Percentiles rank a stretch among this genome's conserved stretches.
These are phyloP conservation scores for Penicillium nucicola DNA, from an alignment of 495 filamentous ascomycete genomes.

Conservation along the genomic window DNA sequence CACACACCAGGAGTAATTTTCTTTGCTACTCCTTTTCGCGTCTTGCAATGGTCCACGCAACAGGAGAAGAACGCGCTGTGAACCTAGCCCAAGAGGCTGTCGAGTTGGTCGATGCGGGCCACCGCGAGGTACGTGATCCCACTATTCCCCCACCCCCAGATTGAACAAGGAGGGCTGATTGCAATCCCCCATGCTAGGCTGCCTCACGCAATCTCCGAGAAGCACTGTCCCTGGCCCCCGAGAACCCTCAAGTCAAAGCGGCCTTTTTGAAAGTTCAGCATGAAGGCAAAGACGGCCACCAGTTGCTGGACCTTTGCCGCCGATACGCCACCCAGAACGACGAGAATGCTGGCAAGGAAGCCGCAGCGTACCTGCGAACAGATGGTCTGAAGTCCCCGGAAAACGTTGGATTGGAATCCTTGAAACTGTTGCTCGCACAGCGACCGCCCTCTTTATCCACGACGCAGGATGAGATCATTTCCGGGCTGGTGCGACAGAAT, in stretches of 20 bases:
- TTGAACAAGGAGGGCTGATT: background rate
- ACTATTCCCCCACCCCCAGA: background rate
- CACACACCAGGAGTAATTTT: constrained; percentile 2
- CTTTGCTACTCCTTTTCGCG: constrained; percentile 13
- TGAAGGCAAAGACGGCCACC: constrained; percentile 48
- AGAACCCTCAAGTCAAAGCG: constrained; percentile 50
- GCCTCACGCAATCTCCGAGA: constrained; percentile 59
- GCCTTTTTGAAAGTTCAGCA: constrained; percentile 50
- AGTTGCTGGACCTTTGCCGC: constrained; percentile 51
- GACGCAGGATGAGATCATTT: constrained; percentile 56
- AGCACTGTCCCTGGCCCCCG: constrained; percentile 58
- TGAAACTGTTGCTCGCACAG: constrained; percentile 51
- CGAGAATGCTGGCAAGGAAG: constrained; percentile 56
- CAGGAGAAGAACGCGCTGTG: constrained; percentile 48
- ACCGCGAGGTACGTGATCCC: constrained; percentile 40
- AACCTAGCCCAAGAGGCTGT: constrained; percentile 49
- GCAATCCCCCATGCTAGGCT: constrained; percentile 33
- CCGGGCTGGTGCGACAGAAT: constrained; percentile 55
- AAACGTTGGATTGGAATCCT: constrained; percentile 50
- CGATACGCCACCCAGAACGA: constrained; percentile 50
- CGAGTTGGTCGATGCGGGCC: constrained; percentile 47
- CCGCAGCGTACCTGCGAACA: constrained; percentile 50
- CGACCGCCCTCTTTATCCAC: constrained; percentile 35
- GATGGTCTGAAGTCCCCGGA: constrained; percentile 50
- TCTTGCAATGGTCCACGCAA: constrained; percentile 48